Evolutionary conservation across 2,329 filamentous ascomycete species (phyloP), one percentile per base, ranked within the genome.

Genomic region (Cadophora sp.): DNA sequence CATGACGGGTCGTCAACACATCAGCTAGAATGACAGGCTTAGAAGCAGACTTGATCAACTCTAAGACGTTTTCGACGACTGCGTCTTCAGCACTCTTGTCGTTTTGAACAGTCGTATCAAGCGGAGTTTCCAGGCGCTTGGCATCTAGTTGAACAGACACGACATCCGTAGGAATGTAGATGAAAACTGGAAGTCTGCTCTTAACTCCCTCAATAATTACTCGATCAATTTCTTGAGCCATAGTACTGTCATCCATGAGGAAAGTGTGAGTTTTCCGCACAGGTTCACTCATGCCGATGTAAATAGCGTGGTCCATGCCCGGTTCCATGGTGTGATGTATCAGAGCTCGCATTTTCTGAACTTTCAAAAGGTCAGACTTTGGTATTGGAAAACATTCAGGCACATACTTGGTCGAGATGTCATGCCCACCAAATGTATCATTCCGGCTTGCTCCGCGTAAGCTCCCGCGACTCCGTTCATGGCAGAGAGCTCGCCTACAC

Each of bases 201-300:
- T 84, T 72, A 40, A 88, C 76, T 56, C 84, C 86, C 66, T 85
- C 81, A 65, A 79, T 77, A 37, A 89, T 76, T 4, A 83, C 80
- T 58, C 79, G 75, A 72, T 89, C 86, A 29, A 89, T 85, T 66
- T 84, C 80, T 29, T 81, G 79, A 0, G 86, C 80, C 16, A 82
- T 87, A 19, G 83, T 83, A 9, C 92, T 88, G 59, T 92, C 92
- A 72, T 92, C 89, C 55, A 68, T 85, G 79, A 8, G 69, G 62
- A 80, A 73, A 29, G 73, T 73, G 56, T 72, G 71, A 46, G 77
- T 72, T 69, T 79, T 70, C 56, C 79, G 64, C 69, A 79, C 72
- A 53, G 79, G 70, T 73, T 82, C n/a, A 80, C 79, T 87, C 82
- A 60, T 83, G 79, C 19, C 77, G 76, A 40, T 80, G 78, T 82